Evolutionary conservation across 1,284 basidiomycete genomes (phyloP), one percentile per base, ranked within the genome.

Genomic region (Irpex sp.): DNA sequence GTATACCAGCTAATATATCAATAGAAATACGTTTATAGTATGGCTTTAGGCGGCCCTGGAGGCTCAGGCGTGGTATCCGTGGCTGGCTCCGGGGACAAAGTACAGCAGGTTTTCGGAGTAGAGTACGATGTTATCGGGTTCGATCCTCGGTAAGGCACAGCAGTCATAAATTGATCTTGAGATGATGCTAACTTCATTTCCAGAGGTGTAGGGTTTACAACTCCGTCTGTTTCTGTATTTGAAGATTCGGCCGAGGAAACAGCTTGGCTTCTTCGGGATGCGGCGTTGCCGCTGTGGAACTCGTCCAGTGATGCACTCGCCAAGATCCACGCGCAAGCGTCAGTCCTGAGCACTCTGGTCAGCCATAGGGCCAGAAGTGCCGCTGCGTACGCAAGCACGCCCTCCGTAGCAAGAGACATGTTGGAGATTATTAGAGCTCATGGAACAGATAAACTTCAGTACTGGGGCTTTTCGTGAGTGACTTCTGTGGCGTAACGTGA

Each of bases 111-210:
- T 1, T 26, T 76, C 2, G 74, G 74, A 1, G 69, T 68, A 4
- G 69, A 71, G 26, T 76, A 67, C 57, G 75, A 76, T 58, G 62
- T 76, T 17, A 63, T 77, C 33, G 71, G 74, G 1, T 76, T 76
- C 60, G 75, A 77, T 67, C 75, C 75, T 33, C 66, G 75, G 63
- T 64, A 1, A 8, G 53, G 26, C 31, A 8, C 6, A 8, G 9
- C 9, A 2, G 8, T 51, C 9, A 51, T 51, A 9, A 51, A 51
- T 2, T 9, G 11, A 13, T 17, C 8, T 2, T 26, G 2, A 26
- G 26, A 0, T 26, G 3, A 26, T 4, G 3, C 3, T 26, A 3
- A 26, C 21, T 15, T 26, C 11, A 17, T 15, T 39, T 9, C 4
- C 15, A 62, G 61, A 4, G 61, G 61, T 8, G 36, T 62, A 19